A percentile compares a stretch with the other conserved stretches of the same genome.
phyloP scores from a whole-genome alignment of 345 rosid genomes.

The Aquilaria sinensis region DNA sequence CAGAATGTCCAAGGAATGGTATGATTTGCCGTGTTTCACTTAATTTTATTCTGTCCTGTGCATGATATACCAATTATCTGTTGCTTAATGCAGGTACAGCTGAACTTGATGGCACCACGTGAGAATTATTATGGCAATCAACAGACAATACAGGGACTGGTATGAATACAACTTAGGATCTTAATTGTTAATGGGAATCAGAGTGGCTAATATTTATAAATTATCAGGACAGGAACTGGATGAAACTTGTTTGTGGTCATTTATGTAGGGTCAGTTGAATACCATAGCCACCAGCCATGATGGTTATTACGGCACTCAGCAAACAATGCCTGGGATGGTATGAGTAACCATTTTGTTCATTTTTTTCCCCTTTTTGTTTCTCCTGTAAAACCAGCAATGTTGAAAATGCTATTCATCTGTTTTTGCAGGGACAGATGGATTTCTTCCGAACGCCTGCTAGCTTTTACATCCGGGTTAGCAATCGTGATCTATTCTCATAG shows the following conservation, averaged over 20 bases:
- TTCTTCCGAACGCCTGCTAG: conserved; percentile 54
- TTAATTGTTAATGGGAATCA: neutral
- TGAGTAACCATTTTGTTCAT: neutral
- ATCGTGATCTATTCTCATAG: neutral
- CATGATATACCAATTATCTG: neutral
- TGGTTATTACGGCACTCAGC: conserved; percentile 42
- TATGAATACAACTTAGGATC: conserved; percentile 14
- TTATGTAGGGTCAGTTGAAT: conserved; percentile 51
- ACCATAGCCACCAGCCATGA: conserved; percentile 51
- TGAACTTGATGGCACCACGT: conserved; percentile 59
- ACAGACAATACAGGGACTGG: conserved; percentile 54
- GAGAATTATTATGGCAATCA: conserved; percentile 47
- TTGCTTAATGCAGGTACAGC: conserved; percentile 42
- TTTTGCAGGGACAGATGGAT: conserved; percentile 61
- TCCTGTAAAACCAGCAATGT: neutral
- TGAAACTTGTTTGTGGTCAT: conserved; percentile 3
- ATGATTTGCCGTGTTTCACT: conserved; percentile 3
- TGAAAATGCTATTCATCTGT: neutral
- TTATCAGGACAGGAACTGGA: neutral
- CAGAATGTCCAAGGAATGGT: conserved; percentile 48
- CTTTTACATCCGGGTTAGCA: conserved; percentile 58
- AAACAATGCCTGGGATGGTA: conserved; percentile 59
- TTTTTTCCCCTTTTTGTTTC: neutral
- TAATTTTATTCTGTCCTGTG: conserved; percentile 1
- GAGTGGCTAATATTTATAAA: neutral